phyloP scores from a whole-genome alignment of 345 rosid genomes.

The Pseudoturritis turrita region DNA sequence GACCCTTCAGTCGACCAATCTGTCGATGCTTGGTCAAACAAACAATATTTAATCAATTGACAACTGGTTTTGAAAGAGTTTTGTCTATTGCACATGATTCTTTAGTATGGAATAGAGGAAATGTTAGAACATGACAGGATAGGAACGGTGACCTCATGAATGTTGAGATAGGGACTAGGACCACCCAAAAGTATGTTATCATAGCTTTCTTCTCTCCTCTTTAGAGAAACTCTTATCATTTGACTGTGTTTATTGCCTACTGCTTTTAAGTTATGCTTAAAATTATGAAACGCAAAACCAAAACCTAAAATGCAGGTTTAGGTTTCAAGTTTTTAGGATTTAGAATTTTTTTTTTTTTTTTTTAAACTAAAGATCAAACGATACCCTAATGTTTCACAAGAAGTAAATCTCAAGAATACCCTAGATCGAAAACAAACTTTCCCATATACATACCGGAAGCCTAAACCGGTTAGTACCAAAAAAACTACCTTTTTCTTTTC shows the following conservation, averaged over 20 bases:
- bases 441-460: neutral
- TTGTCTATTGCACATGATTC: neutral
- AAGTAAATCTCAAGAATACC: neutral
- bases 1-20: too few species aligned
- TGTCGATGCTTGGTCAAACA: neutral
- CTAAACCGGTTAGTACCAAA: slow-evolving; percentile 4
- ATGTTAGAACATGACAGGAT: neutral
- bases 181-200: neutral
- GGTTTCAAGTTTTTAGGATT: neutral
- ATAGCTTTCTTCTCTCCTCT: neutral
- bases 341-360: neutral
- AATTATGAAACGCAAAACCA: neutral
- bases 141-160: neutral
- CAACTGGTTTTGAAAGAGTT: neutral
- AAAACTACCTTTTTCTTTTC: too few species aligned
- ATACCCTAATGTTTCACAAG: neutral
- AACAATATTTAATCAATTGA: neutral
- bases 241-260: neutral
- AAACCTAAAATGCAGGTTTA: neutral
- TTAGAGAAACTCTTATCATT: neutral
- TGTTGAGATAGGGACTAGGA: neutral
- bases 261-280: neutral
- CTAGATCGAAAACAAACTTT: neutral
- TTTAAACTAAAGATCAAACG: neutral
- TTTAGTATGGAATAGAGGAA: neutral